Conservation (phyloP, 1,284 basidiomycete species). For the Abortiporus biennis region DNA sequence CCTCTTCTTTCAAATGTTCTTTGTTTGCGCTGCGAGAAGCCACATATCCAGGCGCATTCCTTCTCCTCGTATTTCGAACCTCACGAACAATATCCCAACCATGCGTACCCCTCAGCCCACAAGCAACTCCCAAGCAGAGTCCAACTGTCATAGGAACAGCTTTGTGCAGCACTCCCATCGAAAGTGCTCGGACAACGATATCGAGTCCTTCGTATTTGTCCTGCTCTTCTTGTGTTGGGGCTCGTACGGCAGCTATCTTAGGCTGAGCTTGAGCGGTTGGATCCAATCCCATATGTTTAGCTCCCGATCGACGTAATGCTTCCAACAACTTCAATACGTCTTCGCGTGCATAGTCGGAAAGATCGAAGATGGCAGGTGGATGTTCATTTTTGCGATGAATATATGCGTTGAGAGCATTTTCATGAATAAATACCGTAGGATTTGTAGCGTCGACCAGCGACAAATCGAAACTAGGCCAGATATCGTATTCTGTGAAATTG, state of each 20-base stretch:
- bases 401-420: conserved; percentile 34
- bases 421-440: conserved; percentile 58
- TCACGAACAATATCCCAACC: conserved; percentile 39
- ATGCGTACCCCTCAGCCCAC: conserved; percentile 44
- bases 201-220: conserved; percentile 31
- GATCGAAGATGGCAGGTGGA: conserved; percentile 10
- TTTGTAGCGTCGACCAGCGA: conserved; percentile 72
- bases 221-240: conserved; percentile 24
- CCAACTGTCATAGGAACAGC: conserved; percentile 74
- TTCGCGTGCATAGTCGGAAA: conserved; percentile 19
- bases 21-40: background rate
- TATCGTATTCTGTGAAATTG: too few relatives aligned
- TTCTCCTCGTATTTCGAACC: conserved; percentile 8
- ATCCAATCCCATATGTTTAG: conserved; percentile 60
- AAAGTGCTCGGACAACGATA: conserved; percentile 57
- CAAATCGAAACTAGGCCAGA: conserved; percentile 31
- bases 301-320: conserved; percentile 48
- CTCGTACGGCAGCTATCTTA: conserved; percentile 58
- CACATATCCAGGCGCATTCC: too few relatives aligned
- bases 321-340: conserved; percentile 39
- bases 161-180: conserved; percentile 69
- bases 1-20: too few relatives aligned
- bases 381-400: conserved; percentile 22
- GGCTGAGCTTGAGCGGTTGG: conserved; percentile 58
- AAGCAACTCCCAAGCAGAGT: conserved; percentile 63